These are phyloP conservation scores for Parathielavia hyrcaniae DNA, from an alignment of 495 filamentous ascomycete species.

Conservation along the genomic window DNA sequence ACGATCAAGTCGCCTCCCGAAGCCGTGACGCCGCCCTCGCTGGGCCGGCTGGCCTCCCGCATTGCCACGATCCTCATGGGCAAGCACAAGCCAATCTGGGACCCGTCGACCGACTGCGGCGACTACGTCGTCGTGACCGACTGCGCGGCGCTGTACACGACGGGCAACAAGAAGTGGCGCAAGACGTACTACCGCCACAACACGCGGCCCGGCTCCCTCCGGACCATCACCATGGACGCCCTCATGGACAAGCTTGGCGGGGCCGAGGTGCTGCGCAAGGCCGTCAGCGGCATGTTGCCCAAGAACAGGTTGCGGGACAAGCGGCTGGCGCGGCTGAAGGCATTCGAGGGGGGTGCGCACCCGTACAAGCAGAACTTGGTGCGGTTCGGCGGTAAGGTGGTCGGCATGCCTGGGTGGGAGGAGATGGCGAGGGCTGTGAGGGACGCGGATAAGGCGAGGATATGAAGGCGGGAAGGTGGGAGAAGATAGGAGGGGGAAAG, in stretches of 20 bases:
- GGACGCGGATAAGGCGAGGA: constrained; percentile 36
- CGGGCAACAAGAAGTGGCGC: constrained; percentile 84
- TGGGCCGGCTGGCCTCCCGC: constrained; percentile 83
- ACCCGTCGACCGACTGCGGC: constrained; percentile 93
- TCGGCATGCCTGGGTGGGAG: constrained; percentile 44
- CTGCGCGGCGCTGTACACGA: constrained; percentile 79
- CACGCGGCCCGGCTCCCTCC: constrained; percentile 79
- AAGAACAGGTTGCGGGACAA: constrained; percentile 90
- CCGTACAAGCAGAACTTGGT: constrained; percentile 88
- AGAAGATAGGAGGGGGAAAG: neutral
- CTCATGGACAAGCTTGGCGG: constrained; percentile 93
- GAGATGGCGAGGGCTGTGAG: constrained; percentile 38
- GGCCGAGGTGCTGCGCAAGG: constrained; percentile 84
- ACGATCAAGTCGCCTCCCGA: constrained; percentile 47
- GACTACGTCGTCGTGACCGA: constrained; percentile 95
- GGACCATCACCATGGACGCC: constrained; percentile 85
- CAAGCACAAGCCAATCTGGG: constrained; percentile 98
- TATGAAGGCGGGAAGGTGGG: constrained; percentile 23
- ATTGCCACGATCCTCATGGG: constrained; percentile 94
- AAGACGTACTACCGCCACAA: constrained; percentile 94
- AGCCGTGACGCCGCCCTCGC: constrained; percentile 56
- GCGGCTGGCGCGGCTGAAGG: constrained; percentile 83
- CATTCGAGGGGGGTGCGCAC: constrained; percentile 84
- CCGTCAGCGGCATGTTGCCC: constrained; percentile 93
- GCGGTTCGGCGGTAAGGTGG: constrained; percentile 55